Percentiles rank a stretch among this genome's conserved stretches.
These are phyloP conservation scores for Dendrocalamus sinicus DNA, from an alignment of 176 grass and related monocot species.

Conservation along the genomic window DNA sequence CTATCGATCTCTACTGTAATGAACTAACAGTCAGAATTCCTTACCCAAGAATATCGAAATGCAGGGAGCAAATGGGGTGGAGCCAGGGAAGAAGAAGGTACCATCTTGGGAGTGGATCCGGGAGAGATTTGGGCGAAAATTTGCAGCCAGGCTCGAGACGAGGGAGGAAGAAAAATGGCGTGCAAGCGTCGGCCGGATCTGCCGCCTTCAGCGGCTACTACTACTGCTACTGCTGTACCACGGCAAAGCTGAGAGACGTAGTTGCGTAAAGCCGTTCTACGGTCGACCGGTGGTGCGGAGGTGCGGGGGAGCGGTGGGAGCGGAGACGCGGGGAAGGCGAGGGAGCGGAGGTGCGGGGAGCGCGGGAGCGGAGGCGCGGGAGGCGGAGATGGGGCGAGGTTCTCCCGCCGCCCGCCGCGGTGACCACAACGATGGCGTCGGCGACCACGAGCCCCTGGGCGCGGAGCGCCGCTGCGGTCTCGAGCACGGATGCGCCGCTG, in stretches of 20 bases:
- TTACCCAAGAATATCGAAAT: constrained; percentile 7
- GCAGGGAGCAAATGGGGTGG: not conserved
- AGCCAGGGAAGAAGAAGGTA: constrained; percentile 11
- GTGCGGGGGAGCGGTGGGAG: too few species aligned
- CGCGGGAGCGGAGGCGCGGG: too few species aligned
- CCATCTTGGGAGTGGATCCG: constrained; percentile 38
- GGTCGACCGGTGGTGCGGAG: not conserved
- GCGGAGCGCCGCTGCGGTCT: constrained; percentile 59
- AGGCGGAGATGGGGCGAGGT: too few species aligned
- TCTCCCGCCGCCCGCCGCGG: constrained; percentile 67
- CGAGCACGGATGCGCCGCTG: constrained; percentile 73
- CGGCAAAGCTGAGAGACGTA: constrained; percentile 4
- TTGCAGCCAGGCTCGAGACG: not conserved
- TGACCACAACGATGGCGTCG: constrained; percentile 54
- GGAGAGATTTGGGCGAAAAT: not conserved
- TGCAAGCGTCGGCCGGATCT: constrained; percentile 47
- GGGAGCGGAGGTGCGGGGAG: too few species aligned
- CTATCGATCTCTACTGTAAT: too few species aligned
- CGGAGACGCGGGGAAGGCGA: too few species aligned
- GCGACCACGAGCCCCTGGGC: constrained; percentile 49
- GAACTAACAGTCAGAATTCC: too few species aligned
- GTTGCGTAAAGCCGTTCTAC: constrained; percentile 20
- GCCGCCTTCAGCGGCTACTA: not conserved
- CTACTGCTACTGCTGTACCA: not conserved
- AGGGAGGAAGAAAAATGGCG: not conserved